Evolutionary conservation across 805 yeast species (phyloP).

Genomic region (Yarrowia bubula): DNA sequence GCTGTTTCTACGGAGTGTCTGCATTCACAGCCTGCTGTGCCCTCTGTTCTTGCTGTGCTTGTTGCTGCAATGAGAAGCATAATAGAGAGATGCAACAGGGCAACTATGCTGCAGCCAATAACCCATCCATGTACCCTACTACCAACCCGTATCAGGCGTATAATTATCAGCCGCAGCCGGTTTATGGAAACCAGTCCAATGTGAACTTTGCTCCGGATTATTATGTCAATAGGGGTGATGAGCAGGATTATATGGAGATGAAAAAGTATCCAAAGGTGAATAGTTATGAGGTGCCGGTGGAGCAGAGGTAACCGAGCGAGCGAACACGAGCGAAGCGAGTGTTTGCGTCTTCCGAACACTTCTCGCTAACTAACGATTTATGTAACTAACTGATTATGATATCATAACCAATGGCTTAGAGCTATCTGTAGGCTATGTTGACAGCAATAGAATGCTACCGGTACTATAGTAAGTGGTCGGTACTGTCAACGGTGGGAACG

Average conservation of each 20-base stretch:
- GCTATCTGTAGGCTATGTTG: too few relatives aligned
- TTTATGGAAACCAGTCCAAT: background rate
- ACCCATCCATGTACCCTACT: conserved; percentile 17
- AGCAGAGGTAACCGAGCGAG: background rate
- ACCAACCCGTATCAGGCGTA: background rate
- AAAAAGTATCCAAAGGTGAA: background rate
- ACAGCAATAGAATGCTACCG: too few relatives aligned
- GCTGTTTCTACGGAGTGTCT: conserved; percentile 56
- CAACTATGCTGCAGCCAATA: conserved; percentile 15
- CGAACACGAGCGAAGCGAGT: background rate
- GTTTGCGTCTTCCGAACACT: too few relatives aligned
- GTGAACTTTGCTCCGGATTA: conserved; percentile 6
- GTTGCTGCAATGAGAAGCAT: conserved; percentile 7
- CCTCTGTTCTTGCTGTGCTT: conserved; percentile 47
- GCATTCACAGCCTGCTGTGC: conserved; percentile 52
- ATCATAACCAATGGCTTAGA: too few relatives aligned
- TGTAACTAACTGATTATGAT: too few relatives aligned
- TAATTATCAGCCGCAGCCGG: conserved; percentile 5
- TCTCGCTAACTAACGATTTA: too few relatives aligned
- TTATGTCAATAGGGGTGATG: background rate
- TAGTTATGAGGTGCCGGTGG: background rate
- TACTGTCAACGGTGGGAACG: too few relatives aligned
- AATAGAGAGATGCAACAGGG: background rate
- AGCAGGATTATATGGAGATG: background rate
- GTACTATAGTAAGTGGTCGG: too few relatives aligned